A percentile compares a stretch with the other conserved stretches of the same genome.
These are phyloP conservation scores for Podosphaera fusca DNA, from an alignment of 2,329 filamentous ascomycete species.

Conservation along the genomic window DNA sequence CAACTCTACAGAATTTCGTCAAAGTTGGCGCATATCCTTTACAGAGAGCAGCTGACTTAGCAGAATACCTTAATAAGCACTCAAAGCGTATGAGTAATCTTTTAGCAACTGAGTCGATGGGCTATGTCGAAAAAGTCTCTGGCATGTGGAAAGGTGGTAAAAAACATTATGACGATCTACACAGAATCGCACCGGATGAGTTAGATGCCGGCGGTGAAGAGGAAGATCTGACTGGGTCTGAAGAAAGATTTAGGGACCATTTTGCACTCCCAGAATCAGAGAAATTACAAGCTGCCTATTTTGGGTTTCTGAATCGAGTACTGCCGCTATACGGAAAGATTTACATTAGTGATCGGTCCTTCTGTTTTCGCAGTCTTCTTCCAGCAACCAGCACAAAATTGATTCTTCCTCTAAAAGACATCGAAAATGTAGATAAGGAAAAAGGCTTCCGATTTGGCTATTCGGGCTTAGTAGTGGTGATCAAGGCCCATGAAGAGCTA, in stretches of 20 bases:
- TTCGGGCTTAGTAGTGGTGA: conserved; percentile 74
- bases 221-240: conserved; percentile 38
- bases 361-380: conserved; percentile 82
- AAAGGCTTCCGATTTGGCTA: conserved; percentile 87
- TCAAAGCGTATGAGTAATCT: conserved; percentile 63
- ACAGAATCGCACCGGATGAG: conserved; percentile 28
- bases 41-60: conserved; percentile 61
- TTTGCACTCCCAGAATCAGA: conserved; percentile 76
- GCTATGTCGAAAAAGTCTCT: conserved; percentile 88
- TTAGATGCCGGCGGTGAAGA: conserved; percentile 34
- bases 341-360: conserved; percentile 67
- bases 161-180: conserved; percentile 57
- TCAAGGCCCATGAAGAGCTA: conserved; percentile 80
- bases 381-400: conserved; percentile 81
- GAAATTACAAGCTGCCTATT: conserved; percentile 70
- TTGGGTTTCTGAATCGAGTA: conserved; percentile 73
- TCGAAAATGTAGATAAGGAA: conserved; percentile 85
- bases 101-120: conserved; percentile 77
- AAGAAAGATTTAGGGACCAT: conserved; percentile 68
- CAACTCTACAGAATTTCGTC: conserved; percentile 32
- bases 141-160: conserved; percentile 89
- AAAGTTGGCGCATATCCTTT: conserved; percentile 51
- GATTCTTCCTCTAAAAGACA: conserved; percentile 71
- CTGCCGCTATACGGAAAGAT: conserved; percentile 89
- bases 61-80: conserved; percentile 57